These are phyloP conservation scores for Ascoidea asiatica DNA, from an alignment of 805 yeast genomes.

Conservation along the genomic window DNA sequence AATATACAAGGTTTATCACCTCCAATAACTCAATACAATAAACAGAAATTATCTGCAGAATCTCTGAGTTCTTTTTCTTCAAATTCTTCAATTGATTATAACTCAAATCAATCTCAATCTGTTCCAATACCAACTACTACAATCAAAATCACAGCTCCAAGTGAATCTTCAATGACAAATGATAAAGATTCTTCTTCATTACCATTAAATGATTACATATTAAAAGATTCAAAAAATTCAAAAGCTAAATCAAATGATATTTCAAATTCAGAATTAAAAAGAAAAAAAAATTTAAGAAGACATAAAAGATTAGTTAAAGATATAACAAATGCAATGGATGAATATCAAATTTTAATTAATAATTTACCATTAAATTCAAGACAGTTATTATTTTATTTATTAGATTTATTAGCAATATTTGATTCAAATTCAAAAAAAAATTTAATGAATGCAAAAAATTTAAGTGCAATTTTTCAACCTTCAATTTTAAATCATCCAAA, in stretches of 20 bases:
- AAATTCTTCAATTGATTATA: neutral
- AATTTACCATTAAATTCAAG: constrained; percentile 64
- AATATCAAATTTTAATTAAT: constrained; percentile 56
- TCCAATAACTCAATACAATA: neutral
- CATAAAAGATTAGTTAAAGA: constrained; percentile 50
- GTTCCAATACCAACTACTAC: neutral
- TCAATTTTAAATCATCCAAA: constrained; percentile 86
- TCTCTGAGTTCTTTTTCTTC: neutral
- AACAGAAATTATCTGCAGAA: constrained; percentile 1
- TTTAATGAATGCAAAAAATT: constrained; percentile 82
- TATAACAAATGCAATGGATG: constrained; percentile 53
- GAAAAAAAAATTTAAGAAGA: constrained; percentile 29
- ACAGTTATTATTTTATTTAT: constrained; percentile 71
- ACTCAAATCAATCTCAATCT: neutral
- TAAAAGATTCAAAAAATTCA: neutral
- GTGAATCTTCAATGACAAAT: neutral
- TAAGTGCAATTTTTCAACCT: constrained; percentile 96
- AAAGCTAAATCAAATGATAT: neutral
- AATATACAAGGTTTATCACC: constrained; percentile 13
- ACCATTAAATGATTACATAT: neutral
- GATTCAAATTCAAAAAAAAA: constrained; percentile 66
- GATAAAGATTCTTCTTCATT: neutral
- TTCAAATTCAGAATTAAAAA: constrained; percentile 13
- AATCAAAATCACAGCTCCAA: too few species aligned
- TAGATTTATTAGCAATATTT: constrained; percentile 79